Evolutionary conservation across 1,284 basidiomycete genomes (phyloP), one percentile per base, ranked within the genome.

Genomic region (Cryptococcus sp.): DNA sequence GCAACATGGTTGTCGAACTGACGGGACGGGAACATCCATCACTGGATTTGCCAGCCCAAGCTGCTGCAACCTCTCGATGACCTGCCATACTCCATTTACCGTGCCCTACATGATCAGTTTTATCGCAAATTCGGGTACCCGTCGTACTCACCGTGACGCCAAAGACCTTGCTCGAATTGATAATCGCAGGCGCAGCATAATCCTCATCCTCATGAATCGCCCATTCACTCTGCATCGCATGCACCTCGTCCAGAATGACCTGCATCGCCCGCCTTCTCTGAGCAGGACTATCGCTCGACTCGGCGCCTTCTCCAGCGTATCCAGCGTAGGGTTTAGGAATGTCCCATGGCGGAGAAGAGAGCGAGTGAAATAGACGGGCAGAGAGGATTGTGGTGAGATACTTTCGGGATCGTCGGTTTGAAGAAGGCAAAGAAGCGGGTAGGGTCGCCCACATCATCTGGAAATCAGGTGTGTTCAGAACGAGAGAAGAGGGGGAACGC

Each of bases 21-120:
- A 71, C 59, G 69, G 69, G 62, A 71, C 66, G 33, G 52, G 53
- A n/a, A 72, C 63, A 45, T 73, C 71, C 65, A 73, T 70, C 9
- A 73, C 71, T 9, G 69, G 69, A 51, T 69, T 73, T 12, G 69
- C 71, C 19, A 73, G 58, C 31, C 62, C 65, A 12, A 69, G 54
- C 22, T 59, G 56, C 41, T 69, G 64, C 25, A 72, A 54, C 23
- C 68, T 49, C 40, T 69, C 66, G 40, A 72, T 65, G 34, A 71
- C 59, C 43, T 66, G 61, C 45, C 64, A 60, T 3, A 70, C 66
- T 4, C 68, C 71, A 24, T 59, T 50, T 31, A 66, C 57, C 11
- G 69, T 73, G 21, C 71, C 71, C 68, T 68, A 12, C 16, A n/a
- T n/a, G 5, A 45, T 41, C 36, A 50, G 28, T 32, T 22, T 42